A percentile compares a stretch with the other conserved stretches of the same genome.
These are phyloP conservation scores for Cryptococcus jaspeensis DNA, from an alignment of 1,284 basidiomycete species.

Conservation along the genomic window DNA sequence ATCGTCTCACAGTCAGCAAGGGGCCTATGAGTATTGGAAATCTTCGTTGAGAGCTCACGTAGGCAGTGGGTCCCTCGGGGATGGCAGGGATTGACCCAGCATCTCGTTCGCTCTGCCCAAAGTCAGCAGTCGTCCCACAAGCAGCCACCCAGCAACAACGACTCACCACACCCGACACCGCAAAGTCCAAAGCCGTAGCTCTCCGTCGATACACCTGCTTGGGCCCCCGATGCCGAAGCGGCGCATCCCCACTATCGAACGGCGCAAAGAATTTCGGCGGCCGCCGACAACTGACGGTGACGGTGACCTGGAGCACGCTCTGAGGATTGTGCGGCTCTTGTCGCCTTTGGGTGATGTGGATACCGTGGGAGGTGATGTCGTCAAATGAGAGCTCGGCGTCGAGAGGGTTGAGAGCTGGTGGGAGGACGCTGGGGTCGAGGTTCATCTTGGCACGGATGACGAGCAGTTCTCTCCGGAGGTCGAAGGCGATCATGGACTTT, in stretches of 20 bases:
- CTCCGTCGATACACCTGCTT: constrained; percentile 24
- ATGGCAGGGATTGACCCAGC: constrained; percentile 35
- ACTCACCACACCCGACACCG: constrained; percentile 16
- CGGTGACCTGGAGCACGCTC: constrained; percentile 16
- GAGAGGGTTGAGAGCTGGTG: constrained; percentile 34
- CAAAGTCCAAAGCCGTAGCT: constrained; percentile 47
- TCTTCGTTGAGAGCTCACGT: constrained; percentile 22
- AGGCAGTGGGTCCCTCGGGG: constrained; percentile 35
- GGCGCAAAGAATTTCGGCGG: constrained; percentile 40
- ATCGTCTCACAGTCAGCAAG: background rate
- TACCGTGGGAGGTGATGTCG: constrained; percentile 39
- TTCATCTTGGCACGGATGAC: constrained; percentile 26
- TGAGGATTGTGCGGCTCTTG: background rate
- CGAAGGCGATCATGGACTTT: constrained; percentile 38
- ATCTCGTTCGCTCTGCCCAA: constrained; percentile 29
- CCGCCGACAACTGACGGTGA: constrained; percentile 37
- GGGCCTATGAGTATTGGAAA: background rate
- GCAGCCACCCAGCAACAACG: background rate
- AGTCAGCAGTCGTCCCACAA: constrained; percentile 1
- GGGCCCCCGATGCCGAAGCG: background rate
- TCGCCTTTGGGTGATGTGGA: constrained; percentile 24
- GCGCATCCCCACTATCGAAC: constrained; percentile 23
- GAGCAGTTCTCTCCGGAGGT: constrained; percentile 34
- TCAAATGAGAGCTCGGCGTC: constrained; percentile 42
- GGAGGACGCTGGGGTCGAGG: constrained; percentile 16